Evolutionary conservation across 1,284 basidiomycete genomes (phyloP), one percentile per base, ranked within the genome.

Genomic region (Athelia psychrophila): DNA sequence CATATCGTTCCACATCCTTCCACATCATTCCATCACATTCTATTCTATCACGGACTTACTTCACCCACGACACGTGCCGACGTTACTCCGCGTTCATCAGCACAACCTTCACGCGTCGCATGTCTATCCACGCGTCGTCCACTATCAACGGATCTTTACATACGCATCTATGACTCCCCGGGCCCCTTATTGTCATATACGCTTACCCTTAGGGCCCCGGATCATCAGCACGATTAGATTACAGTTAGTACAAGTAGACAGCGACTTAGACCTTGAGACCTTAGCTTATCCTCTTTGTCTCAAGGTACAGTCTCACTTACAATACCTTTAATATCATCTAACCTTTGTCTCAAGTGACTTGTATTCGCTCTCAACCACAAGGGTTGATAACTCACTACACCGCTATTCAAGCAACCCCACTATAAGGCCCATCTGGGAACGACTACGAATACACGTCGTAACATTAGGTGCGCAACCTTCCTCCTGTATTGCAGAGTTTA

Each of bases 1-100:
- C 30, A 47, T 53, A 44, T 52, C 27, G 32, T 50, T 44, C 42
- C 25, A 35, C 40, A 51, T 42, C 20, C 49, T 46, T 22, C 15
- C 30, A n/a, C 36, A 32, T 33, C 8, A 48, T 35, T 35, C 33
- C 12, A n/a, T n/a, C 33, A 35, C n/a, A 35, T 35, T 35, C 10
- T 35, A 35, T 35, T 10, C 12, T 10, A 10, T 10, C 12, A 35
- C 12, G 33, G 10, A 35, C 12, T 10, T 35, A n/a, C n/a, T n/a
- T 35, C n/a, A 12, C 33, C 33, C 10, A 35, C n/a, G 33, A 35
- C n/a, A n/a, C 33, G n/a, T 12, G 33, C 33, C 33, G 33, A 12
- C 10, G 33, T n/a, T 35, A 10, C 33, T 10, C 33, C 33, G 33
- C n/a, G 33, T 35, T n/a, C n/a, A 35, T n/a, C 10, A 35, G 33